phyloP scores from a whole-genome alignment of 805 yeast genomes.

The Metschnikowia corniflorae region DNA sequence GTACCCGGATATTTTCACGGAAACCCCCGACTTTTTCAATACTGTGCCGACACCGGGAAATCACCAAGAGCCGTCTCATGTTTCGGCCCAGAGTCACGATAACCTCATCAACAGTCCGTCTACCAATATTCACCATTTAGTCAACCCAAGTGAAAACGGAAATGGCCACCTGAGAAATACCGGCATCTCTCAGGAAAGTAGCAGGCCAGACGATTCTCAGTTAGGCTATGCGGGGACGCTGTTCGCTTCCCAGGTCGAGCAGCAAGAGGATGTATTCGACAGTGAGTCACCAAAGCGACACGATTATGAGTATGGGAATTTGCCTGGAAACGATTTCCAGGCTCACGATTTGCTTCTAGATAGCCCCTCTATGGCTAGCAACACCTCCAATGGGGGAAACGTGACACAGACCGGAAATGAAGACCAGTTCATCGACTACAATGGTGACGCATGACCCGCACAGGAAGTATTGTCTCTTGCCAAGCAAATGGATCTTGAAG shows the following conservation, averaged over 20 bases:
- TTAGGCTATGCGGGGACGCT: constrained; percentile 4
- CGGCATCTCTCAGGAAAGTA: background rate
- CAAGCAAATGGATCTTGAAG: no score
- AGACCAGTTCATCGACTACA: constrained; percentile 27
- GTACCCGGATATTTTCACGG: constrained; percentile 13
- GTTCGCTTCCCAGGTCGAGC: constrained; percentile 1
- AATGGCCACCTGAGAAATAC: background rate
- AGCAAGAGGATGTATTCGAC: constrained; percentile 3
- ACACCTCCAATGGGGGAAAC: constrained; percentile 13
- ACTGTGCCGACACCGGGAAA: constrained; percentile 15
- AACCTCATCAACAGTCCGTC: constrained; percentile 16
- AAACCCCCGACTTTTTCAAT: constrained; percentile 19
- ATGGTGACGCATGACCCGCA: constrained; percentile 14
- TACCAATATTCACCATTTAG: constrained; percentile 15
- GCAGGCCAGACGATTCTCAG: background rate
- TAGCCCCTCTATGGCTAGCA: constrained; percentile 14
- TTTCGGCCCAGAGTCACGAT: constrained; percentile 6
- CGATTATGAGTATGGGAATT: constrained; percentile 13
- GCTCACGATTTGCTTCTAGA: constrained; percentile 12
- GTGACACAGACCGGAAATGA: constrained; percentile 15
- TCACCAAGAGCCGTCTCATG: constrained; percentile 7
- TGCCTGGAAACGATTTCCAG: constrained; percentile 11
- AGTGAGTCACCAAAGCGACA: constrained; percentile 7
- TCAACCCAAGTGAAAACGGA: background rate
- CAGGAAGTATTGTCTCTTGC: no score